A percentile compares a stretch with the other conserved stretches of the same genome.
Conservation (phyloP, 2,329 filamentous ascomycete species). For the Aspergillus japonicus region DNA sequence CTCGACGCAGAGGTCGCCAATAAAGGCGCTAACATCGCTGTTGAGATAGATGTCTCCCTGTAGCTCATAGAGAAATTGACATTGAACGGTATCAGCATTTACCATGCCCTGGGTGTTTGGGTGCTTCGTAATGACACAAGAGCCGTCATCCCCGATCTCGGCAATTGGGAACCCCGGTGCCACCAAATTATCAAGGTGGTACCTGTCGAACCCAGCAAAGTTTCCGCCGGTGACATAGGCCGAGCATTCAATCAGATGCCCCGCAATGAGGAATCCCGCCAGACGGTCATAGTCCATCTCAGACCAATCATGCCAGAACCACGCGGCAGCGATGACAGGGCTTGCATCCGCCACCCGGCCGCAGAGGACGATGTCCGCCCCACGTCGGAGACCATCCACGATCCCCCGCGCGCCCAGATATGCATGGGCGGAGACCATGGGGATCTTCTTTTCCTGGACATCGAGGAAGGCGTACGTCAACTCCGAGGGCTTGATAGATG, state of each 20-base stretch:
- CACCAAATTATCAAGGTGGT: slow-evolving; percentile 42
- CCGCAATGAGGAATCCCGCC: slow-evolving; percentile 52
- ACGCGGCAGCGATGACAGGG: slow-evolving; percentile 56
- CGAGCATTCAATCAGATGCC: slow-evolving; percentile 56
- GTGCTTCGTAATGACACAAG: slow-evolving; percentile 52
- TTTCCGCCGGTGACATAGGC: slow-evolving; percentile 57
- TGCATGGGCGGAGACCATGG: slow-evolving; percentile 46
- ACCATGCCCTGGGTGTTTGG: slow-evolving; percentile 46
- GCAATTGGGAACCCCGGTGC: slow-evolving; percentile 52
- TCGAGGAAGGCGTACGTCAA: slow-evolving; percentile 42
- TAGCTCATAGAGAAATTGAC: slow-evolving; percentile 52
- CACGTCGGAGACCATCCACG: slow-evolving; percentile 41
- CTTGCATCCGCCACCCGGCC: slow-evolving; percentile 52
- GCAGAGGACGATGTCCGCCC: slow-evolving; percentile 52
- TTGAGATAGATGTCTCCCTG: slow-evolving; percentile 52
- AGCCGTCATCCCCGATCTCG: slow-evolving; percentile 48
- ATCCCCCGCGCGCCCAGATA: slow-evolving; percentile 56
- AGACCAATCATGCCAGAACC: slow-evolving; percentile 57
- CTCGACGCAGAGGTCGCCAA: slow-evolving; percentile 38
- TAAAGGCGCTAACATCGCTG: slow-evolving; percentile 46
- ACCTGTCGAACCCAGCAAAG: slow-evolving; percentile 50
- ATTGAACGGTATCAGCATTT: slow-evolving; percentile 42
- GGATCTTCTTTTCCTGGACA: slow-evolving; percentile 40
- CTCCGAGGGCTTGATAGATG: slow-evolving; percentile 33
- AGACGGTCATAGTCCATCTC: slow-evolving; percentile 50